These are phyloP conservation scores for Monilinia fructigena DNA, from an alignment of 2,329 filamentous ascomycete species.

Conservation along the genomic window DNA sequence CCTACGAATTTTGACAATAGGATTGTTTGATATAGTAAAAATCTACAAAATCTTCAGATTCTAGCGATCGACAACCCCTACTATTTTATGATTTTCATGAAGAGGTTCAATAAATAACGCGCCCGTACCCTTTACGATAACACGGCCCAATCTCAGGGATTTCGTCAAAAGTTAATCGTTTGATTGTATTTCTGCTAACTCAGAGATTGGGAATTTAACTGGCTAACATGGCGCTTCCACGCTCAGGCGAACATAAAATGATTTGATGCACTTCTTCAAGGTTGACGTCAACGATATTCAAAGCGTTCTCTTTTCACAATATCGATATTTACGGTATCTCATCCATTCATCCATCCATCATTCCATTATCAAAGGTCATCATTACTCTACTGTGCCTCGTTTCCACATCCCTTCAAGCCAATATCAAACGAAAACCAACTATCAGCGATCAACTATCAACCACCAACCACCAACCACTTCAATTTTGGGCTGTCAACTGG, in stretches of 20 bases:
- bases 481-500: not conserved
- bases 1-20: too few species aligned
- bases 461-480: slow-evolving; percentile 11
- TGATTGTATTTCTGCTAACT: not conserved
- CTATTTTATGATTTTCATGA: too few species aligned
- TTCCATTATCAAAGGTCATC: not conserved
- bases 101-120: too few species aligned
- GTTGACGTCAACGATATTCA: not conserved
- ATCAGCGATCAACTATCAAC: not conserved
- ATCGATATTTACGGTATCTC: not conserved
- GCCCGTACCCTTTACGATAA: too few species aligned
- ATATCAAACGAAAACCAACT: too few species aligned
- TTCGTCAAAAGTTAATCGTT: not conserved
- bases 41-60: too few species aligned
- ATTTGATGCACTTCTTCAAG: not conserved
- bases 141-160: not conserved
- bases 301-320: not conserved
- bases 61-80: too few species aligned
- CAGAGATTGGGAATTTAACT: not conserved
- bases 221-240: not conserved
- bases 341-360: not conserved
- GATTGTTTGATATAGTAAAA: not conserved
- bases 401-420: not conserved
- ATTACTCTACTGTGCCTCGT: slow-evolving; percentile 7
- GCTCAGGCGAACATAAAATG: not conserved